Base-by-base conservation (phyloP, 1,139 yeast genomes). In the Protomyces inundatus region DNA sequence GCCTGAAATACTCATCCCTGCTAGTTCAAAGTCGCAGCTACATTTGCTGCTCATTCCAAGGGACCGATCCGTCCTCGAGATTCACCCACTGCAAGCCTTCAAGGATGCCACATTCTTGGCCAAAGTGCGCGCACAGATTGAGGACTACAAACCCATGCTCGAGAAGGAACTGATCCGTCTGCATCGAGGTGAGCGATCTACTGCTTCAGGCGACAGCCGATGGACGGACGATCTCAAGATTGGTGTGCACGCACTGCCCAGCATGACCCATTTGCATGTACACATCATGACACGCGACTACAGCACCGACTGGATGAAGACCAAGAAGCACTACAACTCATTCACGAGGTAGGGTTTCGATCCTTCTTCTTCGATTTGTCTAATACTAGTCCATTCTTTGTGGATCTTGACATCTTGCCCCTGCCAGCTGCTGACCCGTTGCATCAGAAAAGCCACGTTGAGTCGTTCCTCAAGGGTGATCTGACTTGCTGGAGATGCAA, bases 241-340 rank as follows among this genome's bases (percentile, higher is more conserved):
- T 2, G 95, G 96, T 0, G 80, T 88, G 32, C 96, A 88, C 73
- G 76, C 87, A 2, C 80, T 81, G 1, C 96, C 96, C 1, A 85
- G 91, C 0, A 71, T 88, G 79, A 74, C 74, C 55, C 87, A 88
- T 70, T 72, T 88, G 46, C 96, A 88, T 71, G 77, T 88, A 35
- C 96, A 88, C 75, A 83, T 88, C 12, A 79, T 88, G 58, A 83
- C 91, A 0, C 78, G 76, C 58, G 96, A 88, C 73, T 80, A 86
- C 71, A 70, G 77, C 69, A 82, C 88, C 5, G 75, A 75, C 0
- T 69, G 78, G 34, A 65, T 88, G 75, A 88, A 87, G 71, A 78
- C 84, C 69, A 83, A 81, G 67, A 81, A 79, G 66, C 96, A 88
- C 73, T 88, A 84, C 73, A 85, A 85, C 71, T 84, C 91, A 4